These are phyloP conservation scores for Spathaspora arborariae DNA, from an alignment of 805 yeast genomes.

Conservation along the genomic window DNA sequence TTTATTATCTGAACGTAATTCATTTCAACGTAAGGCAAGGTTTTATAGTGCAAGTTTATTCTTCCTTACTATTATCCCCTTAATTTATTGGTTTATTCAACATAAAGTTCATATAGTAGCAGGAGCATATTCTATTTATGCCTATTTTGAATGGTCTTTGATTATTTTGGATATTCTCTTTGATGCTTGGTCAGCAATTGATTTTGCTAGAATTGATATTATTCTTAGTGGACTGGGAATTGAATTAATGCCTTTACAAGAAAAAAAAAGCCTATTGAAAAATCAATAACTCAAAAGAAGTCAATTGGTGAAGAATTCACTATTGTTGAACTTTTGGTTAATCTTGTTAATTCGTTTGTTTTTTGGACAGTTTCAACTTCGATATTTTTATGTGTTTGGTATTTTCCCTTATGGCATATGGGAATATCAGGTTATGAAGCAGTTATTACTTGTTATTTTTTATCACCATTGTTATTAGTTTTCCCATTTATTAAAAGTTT, in stretches of 20 bases:
- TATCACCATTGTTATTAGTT: constrained; percentile 56
- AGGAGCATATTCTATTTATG: constrained; percentile 95
- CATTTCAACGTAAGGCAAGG: constrained; percentile 49
- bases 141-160: constrained; percentile 91
- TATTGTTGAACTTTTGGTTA: constrained; percentile 35
- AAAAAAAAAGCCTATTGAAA: constrained; percentile 3
- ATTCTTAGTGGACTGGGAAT: constrained; percentile 27
- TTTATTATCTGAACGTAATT: constrained; percentile 40
- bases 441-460: constrained; percentile 46
- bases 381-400: constrained; percentile 86
- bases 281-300: neutral
- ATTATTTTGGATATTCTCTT: constrained; percentile 80
- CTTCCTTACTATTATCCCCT: constrained; percentile 71
- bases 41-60: constrained; percentile 54
- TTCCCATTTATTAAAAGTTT: constrained; percentile 36
- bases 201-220: constrained; percentile 63
- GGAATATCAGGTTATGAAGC: constrained; percentile 95
- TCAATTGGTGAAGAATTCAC: constrained; percentile 21
- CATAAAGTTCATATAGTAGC: constrained; percentile 84
- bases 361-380: constrained; percentile 87
- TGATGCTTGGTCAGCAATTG: constrained; percentile 74
- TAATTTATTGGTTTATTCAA: constrained; percentile 84
- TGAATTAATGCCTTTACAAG: constrained; percentile 14
- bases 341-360: constrained; percentile 62
- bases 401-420: constrained; percentile 97